Evolutionary conservation across 345 rosid species (phyloP), one percentile per base, ranked within the genome.

Genomic region (Aegle marmelos): DNA sequence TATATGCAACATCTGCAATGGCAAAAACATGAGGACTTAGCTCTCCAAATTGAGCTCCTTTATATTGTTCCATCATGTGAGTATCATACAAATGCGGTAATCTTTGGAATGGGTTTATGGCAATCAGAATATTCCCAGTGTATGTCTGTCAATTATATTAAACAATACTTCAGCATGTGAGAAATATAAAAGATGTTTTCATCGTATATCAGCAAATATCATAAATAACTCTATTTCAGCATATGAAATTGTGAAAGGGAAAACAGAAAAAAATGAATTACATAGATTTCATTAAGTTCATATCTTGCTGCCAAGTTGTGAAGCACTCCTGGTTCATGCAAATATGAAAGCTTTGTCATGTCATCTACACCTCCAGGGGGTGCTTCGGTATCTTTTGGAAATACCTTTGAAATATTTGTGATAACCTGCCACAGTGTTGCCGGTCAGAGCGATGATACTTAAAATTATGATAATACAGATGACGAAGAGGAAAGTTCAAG

Each of bases 11-110:
- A 86, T 96, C 99, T 50, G 99, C 99, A 81, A 96, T 90, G 9
- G 99, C 99, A 83, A 96, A 96, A 81, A 96, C 99, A 79, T 96
- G 99, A 68, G 99, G 99, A 76, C 98, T 96, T 73, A 96, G 83
- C 92, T 96, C 99, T 76, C 99, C 99, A 86, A 96, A 94, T 81
- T 81, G 90, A 59, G 98, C 98, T 79, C 99, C 99, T 86, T 92
- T 96, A 84, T 96, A 96, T 79, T 96, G 99, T 85, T 94, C 93
- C 99, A 96, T 96, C 99, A 96, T 96, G 85, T 94, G 98, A 79
- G 98, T 94, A 86, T 94, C 98, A 86, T 96, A 96, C 36, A 96
- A 87, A 89, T 96, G 99, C 2, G 99, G 98, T 76, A 96, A 88
- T 85, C 99, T 89, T 91, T 96, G 99, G 86, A 96, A 96, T 57